Evolutionary conservation across 805 yeast genomes (phyloP), one percentile per base, ranked within the genome.

Genomic region (Candida dajiaensis): DNA sequence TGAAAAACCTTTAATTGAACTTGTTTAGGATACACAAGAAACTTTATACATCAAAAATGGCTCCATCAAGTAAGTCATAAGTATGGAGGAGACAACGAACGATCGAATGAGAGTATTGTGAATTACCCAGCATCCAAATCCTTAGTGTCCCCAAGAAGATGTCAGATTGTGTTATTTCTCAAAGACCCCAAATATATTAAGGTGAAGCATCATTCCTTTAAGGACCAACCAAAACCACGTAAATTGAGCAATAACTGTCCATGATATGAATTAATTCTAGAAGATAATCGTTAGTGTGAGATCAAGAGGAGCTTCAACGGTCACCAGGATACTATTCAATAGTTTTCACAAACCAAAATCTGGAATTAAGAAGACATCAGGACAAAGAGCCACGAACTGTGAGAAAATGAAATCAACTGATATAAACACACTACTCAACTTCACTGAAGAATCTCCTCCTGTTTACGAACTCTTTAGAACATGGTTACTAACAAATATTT

Each of bases 41-140:
- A 28, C 42, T 47, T 33, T 38, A 49, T 39, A 44, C 43, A 49
- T 35, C 42, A 49, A 64, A 62, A 69, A 70, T 70, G 74, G 74
- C 74, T 68, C 73, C 74, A 70, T 70, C 73, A 61, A 66, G 72
- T 68, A 67, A 67, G 72, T 67, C 38, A 40, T 23, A 10, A 18
- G 15, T 26, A 22, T n/a, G 12, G 29, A 31, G 36, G 21, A 42
- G 23, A 26, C 39, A 16, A 8, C 36, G 20, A 33, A 33, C 20
- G 20, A 33, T 20, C 16, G 36, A 33, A 28, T 28, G 31, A 33
- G 36, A 33, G 20, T 33, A 18, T 33, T 33, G 31, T 28, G n/a
- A 28, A 28, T 13, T 11, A 28, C 31, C 31, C n/a, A 28, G 31
- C 13, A 7, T 28, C 31, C 15, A 28, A 28, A 28, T 28, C 11